Percentiles rank a stretch among this genome's conserved stretches.
Conservation (phyloP, 176 grass and related monocot species). For the Luzula sylvatica region DNA sequence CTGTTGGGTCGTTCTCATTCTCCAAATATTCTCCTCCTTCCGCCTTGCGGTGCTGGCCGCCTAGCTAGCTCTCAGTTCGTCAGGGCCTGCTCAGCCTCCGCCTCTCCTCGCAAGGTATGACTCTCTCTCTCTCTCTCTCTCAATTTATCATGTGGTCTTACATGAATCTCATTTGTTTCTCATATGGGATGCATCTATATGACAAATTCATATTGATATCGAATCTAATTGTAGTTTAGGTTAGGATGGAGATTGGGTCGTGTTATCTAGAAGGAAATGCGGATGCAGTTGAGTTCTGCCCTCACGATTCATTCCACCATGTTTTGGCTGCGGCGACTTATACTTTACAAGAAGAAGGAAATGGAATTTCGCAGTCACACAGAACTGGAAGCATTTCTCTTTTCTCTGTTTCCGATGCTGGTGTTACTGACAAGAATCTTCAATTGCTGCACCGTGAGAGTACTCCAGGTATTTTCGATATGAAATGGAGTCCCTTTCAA, state of each 20-base stretch:
- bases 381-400: slow-evolving; percentile 56
- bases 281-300: slow-evolving; percentile 83
- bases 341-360: slow-evolving; percentile 53
- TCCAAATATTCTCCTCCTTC: no score
- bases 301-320: slow-evolving; percentile 40
- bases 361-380: slow-evolving; percentile 18
- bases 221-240: not conserved
- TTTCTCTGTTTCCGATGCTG: slow-evolving; percentile 32
- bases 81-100: no score
- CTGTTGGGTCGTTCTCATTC: no score
- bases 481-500: slow-evolving; percentile 63
- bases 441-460: slow-evolving; percentile 39
- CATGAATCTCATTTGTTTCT: no score
- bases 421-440: slow-evolving; percentile 18
- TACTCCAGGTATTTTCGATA: slow-evolving; percentile 65
- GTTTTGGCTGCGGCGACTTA: slow-evolving; percentile 76
- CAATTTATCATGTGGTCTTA: no score
- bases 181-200: no score
- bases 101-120: no score
- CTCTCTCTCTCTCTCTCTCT: no score
- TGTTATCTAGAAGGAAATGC: slow-evolving; percentile 74
- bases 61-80: no score
- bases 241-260: slow-evolving; percentile 59
- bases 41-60: no score
- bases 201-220: no score